A percentile compares a stretch with the other conserved stretches of the same genome.
Conservation (phyloP, 345 rosid species). For the Psidium guajava region DNA sequence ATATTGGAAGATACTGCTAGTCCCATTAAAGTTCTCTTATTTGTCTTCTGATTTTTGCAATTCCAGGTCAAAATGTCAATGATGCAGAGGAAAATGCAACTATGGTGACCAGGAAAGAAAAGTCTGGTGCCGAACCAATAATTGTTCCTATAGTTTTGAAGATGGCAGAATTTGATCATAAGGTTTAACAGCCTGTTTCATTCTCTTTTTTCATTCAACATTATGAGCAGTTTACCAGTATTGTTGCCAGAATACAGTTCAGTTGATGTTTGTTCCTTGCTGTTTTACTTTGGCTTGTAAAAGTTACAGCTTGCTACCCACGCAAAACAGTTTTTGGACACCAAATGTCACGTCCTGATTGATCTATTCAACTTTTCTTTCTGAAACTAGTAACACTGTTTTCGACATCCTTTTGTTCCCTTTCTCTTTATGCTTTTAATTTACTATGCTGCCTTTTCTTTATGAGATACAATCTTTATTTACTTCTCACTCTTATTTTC, state of each 20-base stretch:
- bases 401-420: not conserved
- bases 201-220: not conserved
- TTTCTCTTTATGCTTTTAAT: not conserved
- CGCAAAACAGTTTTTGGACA: not conserved
- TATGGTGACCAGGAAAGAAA: slow-evolving; percentile 29
- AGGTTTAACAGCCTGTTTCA: slow-evolving; percentile 34
- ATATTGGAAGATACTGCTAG: not conserved
- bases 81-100: slow-evolving; percentile 17
- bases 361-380: not conserved
- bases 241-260: not conserved
- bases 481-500: not conserved
- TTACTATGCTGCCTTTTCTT: not conserved
- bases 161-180: slow-evolving; percentile 95
- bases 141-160: slow-evolving; percentile 75
- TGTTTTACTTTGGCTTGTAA: not conserved
- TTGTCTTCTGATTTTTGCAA: slow-evolving; percentile 3
- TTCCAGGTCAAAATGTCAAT: slow-evolving; percentile 30
- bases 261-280: not conserved
- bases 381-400: not conserved
- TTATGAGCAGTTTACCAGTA: not conserved
- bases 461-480: not conserved
- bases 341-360: not conserved
- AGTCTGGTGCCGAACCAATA: slow-evolving; percentile 68
- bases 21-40: not conserved
- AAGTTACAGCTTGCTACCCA: not conserved